These are phyloP conservation scores for Endocladia muricata DNA, from an alignment of 31 red algal genomes.

Conservation along the genomic window DNA sequence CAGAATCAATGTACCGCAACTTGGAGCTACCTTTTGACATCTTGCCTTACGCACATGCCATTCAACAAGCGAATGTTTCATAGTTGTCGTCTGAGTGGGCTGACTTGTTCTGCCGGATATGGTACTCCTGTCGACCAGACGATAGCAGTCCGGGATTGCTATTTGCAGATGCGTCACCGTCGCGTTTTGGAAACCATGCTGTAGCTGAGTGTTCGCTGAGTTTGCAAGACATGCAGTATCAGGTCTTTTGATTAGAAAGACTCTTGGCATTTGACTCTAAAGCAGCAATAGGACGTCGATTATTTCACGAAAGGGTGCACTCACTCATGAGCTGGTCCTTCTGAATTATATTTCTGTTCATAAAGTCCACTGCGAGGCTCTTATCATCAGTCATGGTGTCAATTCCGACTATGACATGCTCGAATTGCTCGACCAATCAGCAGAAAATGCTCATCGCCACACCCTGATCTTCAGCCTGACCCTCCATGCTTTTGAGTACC, in stretches of 20 bases:
- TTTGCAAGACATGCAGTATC: neutral
- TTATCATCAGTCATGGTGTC: neutral
- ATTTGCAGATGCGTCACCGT: neutral
- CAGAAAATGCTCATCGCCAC: neutral
- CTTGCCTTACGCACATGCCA: neutral
- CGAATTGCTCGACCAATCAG: neutral
- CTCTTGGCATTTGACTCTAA: neutral
- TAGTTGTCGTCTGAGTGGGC: neutral
- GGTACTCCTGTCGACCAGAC: neutral
- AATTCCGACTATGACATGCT: constrained; percentile 1
- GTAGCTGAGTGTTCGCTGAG: neutral
- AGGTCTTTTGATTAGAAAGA: neutral
- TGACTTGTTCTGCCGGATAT: neutral
- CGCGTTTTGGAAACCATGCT: neutral
- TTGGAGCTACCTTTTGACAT: neutral
- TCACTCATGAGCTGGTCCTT: constrained; percentile 5
- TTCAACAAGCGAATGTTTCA: neutral
- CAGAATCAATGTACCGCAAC: constrained; percentile 2
- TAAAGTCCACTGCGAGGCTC: neutral
- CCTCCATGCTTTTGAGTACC: neutral
- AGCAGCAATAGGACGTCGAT: neutral
- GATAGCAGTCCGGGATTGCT: neutral
- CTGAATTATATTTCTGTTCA: constrained; percentile 6
- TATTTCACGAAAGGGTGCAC: neutral
- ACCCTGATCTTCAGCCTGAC: neutral